Percentiles rank a stretch among this genome's conserved stretches.
These are phyloP conservation scores for Grigorovia jiainica DNA, from an alignment of 805 yeast genomes.

Conservation along the genomic window DNA sequence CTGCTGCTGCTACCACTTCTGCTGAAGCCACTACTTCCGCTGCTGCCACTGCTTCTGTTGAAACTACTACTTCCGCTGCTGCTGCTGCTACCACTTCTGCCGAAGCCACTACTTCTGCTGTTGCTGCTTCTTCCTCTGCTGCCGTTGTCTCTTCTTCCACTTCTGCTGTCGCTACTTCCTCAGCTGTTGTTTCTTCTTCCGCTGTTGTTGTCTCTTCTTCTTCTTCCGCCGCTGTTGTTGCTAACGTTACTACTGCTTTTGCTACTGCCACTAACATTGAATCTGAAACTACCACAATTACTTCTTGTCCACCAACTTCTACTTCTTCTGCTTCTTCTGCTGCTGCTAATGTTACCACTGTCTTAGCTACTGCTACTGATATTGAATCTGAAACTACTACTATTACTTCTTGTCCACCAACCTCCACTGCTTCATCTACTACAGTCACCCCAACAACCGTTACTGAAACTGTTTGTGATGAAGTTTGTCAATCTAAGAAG, in stretches of 20 bases:
- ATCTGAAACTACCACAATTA: too few species aligned
- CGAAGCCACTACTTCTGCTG: conserved; percentile 5
- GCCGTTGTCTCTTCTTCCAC: neutral
- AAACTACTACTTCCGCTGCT: neutral
- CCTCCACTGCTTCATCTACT: neutral
- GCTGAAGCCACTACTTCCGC: neutral
- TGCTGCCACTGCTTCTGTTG: neutral
- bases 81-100: conserved; percentile 5
- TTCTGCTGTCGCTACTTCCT: neutral
- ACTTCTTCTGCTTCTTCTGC: neutral
- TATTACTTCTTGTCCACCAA: conserved; percentile 2
- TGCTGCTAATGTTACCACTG: neutral
- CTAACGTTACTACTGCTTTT: neutral
- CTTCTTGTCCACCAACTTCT: neutral
- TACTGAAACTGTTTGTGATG: conserved; percentile 8
- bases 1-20: neutral
- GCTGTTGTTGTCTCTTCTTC: neutral
- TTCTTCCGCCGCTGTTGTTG: conserved; percentile 2
- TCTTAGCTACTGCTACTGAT: neutral
- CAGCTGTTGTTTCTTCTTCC: neutral
- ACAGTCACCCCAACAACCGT: neutral
- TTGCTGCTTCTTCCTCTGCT: conserved; percentile 1
- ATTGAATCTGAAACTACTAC: conserved; percentile 1
- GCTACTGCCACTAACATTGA: neutral
- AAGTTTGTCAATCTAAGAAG: conserved; percentile 7